Percentiles rank a stretch among this genome's conserved stretches.
Conservation (phyloP, 2,329 filamentous ascomycete genomes). For the Fusarium anthophilum region DNA sequence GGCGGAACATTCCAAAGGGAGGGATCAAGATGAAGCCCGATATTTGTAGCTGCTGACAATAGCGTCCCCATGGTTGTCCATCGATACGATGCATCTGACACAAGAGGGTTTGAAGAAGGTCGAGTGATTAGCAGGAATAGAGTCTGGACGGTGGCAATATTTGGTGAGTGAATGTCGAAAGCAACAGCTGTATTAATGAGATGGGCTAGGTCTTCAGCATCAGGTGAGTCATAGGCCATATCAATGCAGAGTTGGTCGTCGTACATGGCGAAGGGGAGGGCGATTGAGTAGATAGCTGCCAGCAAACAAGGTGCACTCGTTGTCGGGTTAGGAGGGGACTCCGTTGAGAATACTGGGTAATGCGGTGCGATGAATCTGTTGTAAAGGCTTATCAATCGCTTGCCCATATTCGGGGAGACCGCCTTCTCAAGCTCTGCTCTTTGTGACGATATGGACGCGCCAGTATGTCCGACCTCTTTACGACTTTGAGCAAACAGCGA, state of each 20-base stretch:
- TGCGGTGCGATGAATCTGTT: background rate
- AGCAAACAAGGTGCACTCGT: background rate
- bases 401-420: background rate
- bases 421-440: background rate
- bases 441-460: background rate
- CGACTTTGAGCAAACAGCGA: background rate
- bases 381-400: background rate
- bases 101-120: background rate
- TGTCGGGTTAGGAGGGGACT: background rate
- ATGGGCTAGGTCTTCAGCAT: background rate
- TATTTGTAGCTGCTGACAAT: background rate
- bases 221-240: constrained; percentile 1
- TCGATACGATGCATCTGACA: background rate
- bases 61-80: background rate
- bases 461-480: background rate
- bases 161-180: background rate
- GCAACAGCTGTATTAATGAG: background rate
- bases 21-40: background rate
- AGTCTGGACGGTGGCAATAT: background rate
- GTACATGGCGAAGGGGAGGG: background rate
- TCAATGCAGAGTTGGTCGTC: constrained; percentile 3
- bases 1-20: background rate
- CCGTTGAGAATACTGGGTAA: background rate
- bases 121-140: background rate
- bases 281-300: background rate